A percentile compares a stretch with the other conserved stretches of the same genome.
Conservation (phyloP, 2,329 filamentous ascomycete genomes). For the Coniochaeta sp. region DNA sequence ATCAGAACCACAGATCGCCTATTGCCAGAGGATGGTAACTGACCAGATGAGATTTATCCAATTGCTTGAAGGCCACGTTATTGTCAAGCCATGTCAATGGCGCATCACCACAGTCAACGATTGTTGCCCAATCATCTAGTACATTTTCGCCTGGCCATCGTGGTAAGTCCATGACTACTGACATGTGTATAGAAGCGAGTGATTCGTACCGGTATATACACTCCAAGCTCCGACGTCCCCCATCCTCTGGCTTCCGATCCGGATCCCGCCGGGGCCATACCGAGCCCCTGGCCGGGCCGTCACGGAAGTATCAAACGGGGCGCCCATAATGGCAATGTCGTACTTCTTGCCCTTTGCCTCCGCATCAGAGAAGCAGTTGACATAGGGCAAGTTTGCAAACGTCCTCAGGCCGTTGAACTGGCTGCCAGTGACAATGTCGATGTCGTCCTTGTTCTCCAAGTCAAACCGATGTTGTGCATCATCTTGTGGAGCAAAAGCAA, state of each 20-base stretch:
- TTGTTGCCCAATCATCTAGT: conserved; percentile 62
- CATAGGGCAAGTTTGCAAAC: conserved; percentile 54
- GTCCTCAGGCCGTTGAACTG: conserved; percentile 52
- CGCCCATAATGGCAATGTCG: conserved; percentile 49
- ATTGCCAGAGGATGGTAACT: conserved; percentile 19
- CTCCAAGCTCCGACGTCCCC: conserved; percentile 11
- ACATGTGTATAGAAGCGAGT: neutral
- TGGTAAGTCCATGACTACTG: neutral
- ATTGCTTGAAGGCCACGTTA: conserved; percentile 62
- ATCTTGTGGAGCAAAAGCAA: neutral
- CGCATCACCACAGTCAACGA: conserved; percentile 76
- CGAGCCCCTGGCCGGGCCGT: conserved; percentile 20
- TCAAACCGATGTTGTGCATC: neutral
- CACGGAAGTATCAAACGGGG: conserved; percentile 37
- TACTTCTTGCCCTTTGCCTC: conserved; percentile 35
- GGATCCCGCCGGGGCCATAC: conserved; percentile 19
- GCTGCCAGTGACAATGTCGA: conserved; percentile 33
- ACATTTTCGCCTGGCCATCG: conserved; percentile 49
- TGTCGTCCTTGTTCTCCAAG: conserved; percentile 17
- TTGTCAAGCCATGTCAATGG: conserved; percentile 74
- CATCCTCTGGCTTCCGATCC: conserved; percentile 17
- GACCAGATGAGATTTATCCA: conserved; percentile 55
- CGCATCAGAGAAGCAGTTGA: conserved; percentile 52
- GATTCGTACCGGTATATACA: conserved; percentile 15
- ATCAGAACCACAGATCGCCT: neutral